phyloP scores from a whole-genome alignment of 129 eudicot species.

The Deinandra increscens region DNA sequence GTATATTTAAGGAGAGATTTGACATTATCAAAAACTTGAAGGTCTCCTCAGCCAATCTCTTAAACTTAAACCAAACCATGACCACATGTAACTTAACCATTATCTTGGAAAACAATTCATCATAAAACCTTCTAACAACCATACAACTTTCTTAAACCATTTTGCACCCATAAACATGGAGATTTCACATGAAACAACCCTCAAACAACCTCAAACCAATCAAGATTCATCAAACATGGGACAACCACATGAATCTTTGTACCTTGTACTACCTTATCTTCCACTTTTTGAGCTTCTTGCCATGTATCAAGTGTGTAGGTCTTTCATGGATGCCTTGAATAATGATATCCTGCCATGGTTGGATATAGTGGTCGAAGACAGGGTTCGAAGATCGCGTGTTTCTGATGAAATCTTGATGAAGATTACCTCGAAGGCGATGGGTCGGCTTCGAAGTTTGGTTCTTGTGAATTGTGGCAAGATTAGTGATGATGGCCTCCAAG shows the following conservation, averaged over 20 bases:
- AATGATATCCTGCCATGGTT: slow-evolving; percentile 73
- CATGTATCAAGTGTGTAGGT: slow-evolving; percentile 58
- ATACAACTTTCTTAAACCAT: slow-evolving; percentile 15
- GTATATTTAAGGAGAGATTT: neutral
- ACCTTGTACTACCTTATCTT: slow-evolving; percentile 61
- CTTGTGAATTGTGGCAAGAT: slow-evolving; percentile 55
- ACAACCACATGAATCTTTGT: slow-evolving; percentile 67
- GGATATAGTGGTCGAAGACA: slow-evolving; percentile 46
- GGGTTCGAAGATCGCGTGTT: slow-evolving; percentile 36
- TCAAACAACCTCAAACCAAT: slow-evolving; percentile 14
- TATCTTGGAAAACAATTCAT: slow-evolving; percentile 23
- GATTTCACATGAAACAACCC: slow-evolving; percentile 29
- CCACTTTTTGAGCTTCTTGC: slow-evolving; percentile 72
- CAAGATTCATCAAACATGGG: slow-evolving; percentile 24
- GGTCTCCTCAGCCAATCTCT: slow-evolving; percentile 10
- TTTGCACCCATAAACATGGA: slow-evolving; percentile 27
- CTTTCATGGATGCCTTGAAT: slow-evolving; percentile 54
- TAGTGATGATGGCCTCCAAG: slow-evolving; percentile 60
- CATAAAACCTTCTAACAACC: slow-evolving; percentile 13
- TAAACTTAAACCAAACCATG: slow-evolving; percentile 9
- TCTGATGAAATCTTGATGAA: slow-evolving; percentile 41
- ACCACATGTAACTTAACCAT: slow-evolving; percentile 22
- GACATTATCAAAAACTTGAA: slow-evolving; percentile 2
- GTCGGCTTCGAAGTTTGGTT: slow-evolving; percentile 52
- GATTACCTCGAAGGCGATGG: slow-evolving; percentile 52